Conservation (phyloP, 2,329 filamentous ascomycete genomes). For the Penicillium verrucosum region DNA sequence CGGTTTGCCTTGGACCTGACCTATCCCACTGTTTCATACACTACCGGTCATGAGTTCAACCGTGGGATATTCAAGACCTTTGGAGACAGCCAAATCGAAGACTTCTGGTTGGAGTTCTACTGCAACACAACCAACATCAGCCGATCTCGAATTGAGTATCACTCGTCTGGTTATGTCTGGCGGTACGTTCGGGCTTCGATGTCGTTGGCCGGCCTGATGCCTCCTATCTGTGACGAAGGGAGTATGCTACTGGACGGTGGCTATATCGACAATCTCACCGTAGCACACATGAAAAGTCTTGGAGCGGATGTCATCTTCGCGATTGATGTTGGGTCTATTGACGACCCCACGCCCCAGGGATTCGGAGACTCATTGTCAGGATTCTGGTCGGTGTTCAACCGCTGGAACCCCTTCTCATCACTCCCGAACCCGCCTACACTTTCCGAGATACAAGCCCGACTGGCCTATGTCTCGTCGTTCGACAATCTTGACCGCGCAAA, state of each 20-base stretch:
- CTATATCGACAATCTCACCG: slow-evolving; percentile 95
- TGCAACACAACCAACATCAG: slow-evolving; percentile 99
- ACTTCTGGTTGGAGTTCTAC: slow-evolving; percentile 98
- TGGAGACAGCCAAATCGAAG: slow-evolving; percentile 93
- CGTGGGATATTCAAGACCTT: slow-evolving; percentile 98
- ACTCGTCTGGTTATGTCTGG: slow-evolving; percentile 97
- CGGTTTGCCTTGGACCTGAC: slow-evolving; percentile 95
- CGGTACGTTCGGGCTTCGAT: slow-evolving; percentile 94
- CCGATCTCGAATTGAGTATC: slow-evolving; percentile 85
- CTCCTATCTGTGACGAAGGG: slow-evolving; percentile 92
- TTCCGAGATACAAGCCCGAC: slow-evolving; percentile 88
- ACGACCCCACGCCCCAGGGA: slow-evolving; percentile 85
- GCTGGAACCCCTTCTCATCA: slow-evolving; percentile 92
- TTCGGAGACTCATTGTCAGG: slow-evolving; percentile 95
- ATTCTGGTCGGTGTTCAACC: slow-evolving; percentile 89
- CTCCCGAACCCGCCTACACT: slow-evolving; percentile 90
- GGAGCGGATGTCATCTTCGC: slow-evolving; percentile 94
- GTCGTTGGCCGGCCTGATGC: slow-evolving; percentile 88
- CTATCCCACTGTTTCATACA: slow-evolving; percentile 94
- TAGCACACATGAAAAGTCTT: slow-evolving; percentile 92
- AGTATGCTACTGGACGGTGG: slow-evolving; percentile 95
- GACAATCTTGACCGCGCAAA: slow-evolving; percentile 94
- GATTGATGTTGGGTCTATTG: slow-evolving; percentile 86
- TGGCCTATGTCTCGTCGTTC: slow-evolving; percentile 92
- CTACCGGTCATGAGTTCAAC: slow-evolving; percentile 98